Evolutionary conservation across 176 grass and related monocot species (phyloP).

Genomic region (Carex cristatella): DNA sequence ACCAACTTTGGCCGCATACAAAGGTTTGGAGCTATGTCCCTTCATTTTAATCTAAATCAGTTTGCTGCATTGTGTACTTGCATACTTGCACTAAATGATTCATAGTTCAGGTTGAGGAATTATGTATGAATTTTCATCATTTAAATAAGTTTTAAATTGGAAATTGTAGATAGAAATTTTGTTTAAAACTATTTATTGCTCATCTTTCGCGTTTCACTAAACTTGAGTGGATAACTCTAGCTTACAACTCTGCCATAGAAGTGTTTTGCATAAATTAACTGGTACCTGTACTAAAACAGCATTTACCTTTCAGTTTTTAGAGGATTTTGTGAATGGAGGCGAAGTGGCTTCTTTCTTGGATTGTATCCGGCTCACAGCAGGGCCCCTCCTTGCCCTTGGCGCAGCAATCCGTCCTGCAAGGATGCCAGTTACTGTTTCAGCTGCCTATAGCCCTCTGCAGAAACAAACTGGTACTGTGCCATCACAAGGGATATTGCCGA

Average conservation of each 20-base stretch:
- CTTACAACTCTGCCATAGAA: background rate
- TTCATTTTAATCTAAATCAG: background rate
- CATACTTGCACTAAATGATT: background rate
- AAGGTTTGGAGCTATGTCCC: slow-evolving; percentile 46
- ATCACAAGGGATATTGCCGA: slow-evolving; percentile 42
- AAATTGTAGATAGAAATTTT: background rate
- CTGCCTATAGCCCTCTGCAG: slow-evolving; percentile 44
- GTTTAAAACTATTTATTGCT: slow-evolving; percentile 8
- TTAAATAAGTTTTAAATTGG: background rate
- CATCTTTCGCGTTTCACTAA: background rate
- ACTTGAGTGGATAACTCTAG: slow-evolving; percentile 10
- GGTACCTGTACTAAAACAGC: background rate
- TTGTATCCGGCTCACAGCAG: slow-evolving; percentile 88
- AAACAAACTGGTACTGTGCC: slow-evolving; percentile 45
- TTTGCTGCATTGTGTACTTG: background rate
- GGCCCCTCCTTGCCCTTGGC: slow-evolving; percentile 93
- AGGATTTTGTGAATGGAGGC: slow-evolving; percentile 98
- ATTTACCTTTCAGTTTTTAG: slow-evolving; percentile 67
- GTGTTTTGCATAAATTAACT: background rate
- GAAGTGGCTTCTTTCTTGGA: slow-evolving; percentile 99
- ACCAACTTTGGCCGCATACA: slow-evolving; percentile 99
- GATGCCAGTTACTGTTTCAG: slow-evolving; percentile 83
- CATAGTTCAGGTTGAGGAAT: background rate
- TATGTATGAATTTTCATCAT: slow-evolving; percentile 4
- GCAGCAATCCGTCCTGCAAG: slow-evolving; percentile 96